phyloP scores from a whole-genome alignment of 768 basidiomycete genomes.

The Auriscalpium orientale region DNA sequence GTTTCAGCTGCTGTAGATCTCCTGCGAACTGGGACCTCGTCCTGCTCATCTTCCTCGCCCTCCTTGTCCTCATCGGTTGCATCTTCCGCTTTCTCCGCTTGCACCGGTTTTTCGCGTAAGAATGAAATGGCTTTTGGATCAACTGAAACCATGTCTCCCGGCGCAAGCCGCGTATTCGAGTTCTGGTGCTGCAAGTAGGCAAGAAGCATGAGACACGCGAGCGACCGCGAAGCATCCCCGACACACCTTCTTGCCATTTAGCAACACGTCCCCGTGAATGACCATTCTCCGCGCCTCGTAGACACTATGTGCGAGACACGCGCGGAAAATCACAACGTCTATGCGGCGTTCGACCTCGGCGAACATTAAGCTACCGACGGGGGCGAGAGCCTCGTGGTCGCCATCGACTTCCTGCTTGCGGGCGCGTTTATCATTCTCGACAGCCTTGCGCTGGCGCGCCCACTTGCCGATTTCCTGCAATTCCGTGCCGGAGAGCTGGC shows the following conservation, averaged over 20 bases:
- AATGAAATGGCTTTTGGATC: conserved; percentile 76
- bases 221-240: background rate
- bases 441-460: conserved; percentile 42
- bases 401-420: conserved; percentile 35
- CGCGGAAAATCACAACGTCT: conserved; percentile 86
- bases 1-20: background rate
- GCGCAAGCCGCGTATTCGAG: conserved; percentile 81
- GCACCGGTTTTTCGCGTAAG: conserved; percentile 33
- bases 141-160: conserved; percentile 92
- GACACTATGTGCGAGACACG: conserved; percentile 81
- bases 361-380: conserved; percentile 94
- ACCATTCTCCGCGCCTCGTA: conserved; percentile 86
- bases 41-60: background rate
- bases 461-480: conserved; percentile 45
- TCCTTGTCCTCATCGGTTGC: conserved; percentile 2
- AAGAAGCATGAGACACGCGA: background rate
- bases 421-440: conserved; percentile 32
- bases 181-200: conserved; percentile 54
- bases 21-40: background rate
- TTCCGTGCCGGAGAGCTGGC: conserved; percentile 35
- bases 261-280: conserved; percentile 75
- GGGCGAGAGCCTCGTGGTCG: conserved; percentile 63
- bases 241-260: conserved; percentile 86
- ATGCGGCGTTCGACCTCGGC: conserved; percentile 89
- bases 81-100: conserved; percentile 12